Conservation (phyloP, 805 yeast species). For the Metschnikowia anglica region DNA sequence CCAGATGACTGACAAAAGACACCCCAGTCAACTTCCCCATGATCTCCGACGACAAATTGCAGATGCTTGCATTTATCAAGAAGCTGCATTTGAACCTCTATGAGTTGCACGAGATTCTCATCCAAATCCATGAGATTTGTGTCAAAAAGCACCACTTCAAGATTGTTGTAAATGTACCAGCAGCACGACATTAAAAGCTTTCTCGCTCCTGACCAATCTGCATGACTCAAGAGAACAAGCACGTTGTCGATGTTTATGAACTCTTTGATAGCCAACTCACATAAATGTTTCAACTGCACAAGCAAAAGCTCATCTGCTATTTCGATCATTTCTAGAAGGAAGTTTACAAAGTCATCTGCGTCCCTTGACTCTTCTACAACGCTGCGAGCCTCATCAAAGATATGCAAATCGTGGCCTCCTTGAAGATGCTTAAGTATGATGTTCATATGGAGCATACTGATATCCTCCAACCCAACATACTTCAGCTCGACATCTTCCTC, state of each 20-base stretch:
- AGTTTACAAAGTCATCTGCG: conserved; percentile 48
- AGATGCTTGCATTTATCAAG: conserved; percentile 30
- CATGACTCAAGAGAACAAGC: conserved; percentile 50
- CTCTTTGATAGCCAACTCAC: conserved; percentile 60
- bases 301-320: conserved; percentile 63
- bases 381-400: conserved; percentile 32
- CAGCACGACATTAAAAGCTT: conserved; percentile 60
- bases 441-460: conserved; percentile 43
- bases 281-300: conserved; percentile 54
- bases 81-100: conserved; percentile 30
- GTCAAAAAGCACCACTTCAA: conserved; percentile 60
- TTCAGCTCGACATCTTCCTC: conserved; percentile 17
- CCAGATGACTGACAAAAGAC: not conserved
- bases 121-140: conserved; percentile 29
- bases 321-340: conserved; percentile 57
- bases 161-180: conserved; percentile 66
- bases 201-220: conserved; percentile 50
- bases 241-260: conserved; percentile 62
- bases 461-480: conserved; percentile 43
- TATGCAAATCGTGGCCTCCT: conserved; percentile 47
- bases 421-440: conserved; percentile 55
- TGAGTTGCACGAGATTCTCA: conserved; percentile 23
- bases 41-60: conserved; percentile 22
- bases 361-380: conserved; percentile 8
- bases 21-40: conserved; percentile 19